phyloP scores from a whole-genome alignment of 2,329 filamentous ascomycete genomes.

The Arachnomyces sp. region DNA sequence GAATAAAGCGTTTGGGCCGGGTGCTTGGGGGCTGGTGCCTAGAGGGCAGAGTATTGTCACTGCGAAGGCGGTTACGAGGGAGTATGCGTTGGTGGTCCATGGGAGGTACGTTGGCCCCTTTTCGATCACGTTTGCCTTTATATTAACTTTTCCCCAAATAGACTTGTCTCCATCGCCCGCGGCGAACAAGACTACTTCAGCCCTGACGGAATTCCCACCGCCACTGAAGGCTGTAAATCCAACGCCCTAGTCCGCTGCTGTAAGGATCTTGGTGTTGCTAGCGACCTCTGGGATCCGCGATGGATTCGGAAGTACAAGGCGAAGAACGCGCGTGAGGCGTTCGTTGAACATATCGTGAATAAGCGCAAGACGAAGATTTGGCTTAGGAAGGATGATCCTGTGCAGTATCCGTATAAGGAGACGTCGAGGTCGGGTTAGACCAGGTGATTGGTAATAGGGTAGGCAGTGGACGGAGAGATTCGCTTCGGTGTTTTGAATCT shows the following conservation, averaged over 20 bases:
- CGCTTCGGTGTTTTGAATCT: too few relatives aligned
- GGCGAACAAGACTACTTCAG: slow-evolving; percentile 93
- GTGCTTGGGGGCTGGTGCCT: slow-evolving; percentile 90
- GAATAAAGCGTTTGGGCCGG: slow-evolving; percentile 85
- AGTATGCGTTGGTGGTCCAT: slow-evolving; percentile 84
- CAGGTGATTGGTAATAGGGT: background rate
- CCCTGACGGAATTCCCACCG: slow-evolving; percentile 81
- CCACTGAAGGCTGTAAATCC: slow-evolving; percentile 93
- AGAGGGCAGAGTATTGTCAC: slow-evolving; percentile 77
- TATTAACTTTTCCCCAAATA: slow-evolving; percentile 33
- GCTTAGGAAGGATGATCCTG: slow-evolving; percentile 71
- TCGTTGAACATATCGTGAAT: slow-evolving; percentile 77
- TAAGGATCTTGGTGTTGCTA: slow-evolving; percentile 91
- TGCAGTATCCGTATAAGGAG: slow-evolving; percentile 57
- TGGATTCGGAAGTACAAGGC: slow-evolving; percentile 79
- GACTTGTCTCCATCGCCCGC: slow-evolving; percentile 82
- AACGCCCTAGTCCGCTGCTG: slow-evolving; percentile 97
- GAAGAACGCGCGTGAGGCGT: slow-evolving; percentile 65
- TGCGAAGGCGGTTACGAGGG: slow-evolving; percentile 71
- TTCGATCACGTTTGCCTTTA: background rate
- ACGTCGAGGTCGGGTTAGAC: slow-evolving; percentile 10
- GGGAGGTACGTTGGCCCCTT: slow-evolving; percentile 56
- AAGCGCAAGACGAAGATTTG: slow-evolving; percentile 89
- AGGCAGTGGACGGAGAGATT: too few relatives aligned
- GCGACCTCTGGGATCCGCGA: slow-evolving; percentile 91